Evolutionary conservation across 2,329 filamentous ascomycete genomes (phyloP), one percentile per base, ranked within the genome.

Genomic region (Phaeoacremonium minimum): DNA sequence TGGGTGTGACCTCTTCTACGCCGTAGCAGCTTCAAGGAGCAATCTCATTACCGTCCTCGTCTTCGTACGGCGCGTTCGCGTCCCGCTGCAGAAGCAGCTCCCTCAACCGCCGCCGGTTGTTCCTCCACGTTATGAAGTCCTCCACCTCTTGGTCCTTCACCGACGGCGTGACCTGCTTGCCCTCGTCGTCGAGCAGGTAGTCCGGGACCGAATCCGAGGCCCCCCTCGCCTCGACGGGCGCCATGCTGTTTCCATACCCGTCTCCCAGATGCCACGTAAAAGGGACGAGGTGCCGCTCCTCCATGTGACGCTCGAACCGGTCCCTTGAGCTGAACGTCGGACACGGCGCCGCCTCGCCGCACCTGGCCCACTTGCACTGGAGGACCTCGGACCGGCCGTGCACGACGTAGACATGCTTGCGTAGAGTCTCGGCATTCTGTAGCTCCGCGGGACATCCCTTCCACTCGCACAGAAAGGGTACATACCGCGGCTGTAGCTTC

Each of bases 401-500:
- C 4, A 80, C 63, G 12, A 66, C 46, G 14, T 56, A 50, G 12
- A 83, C 56, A 44, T 83, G 79, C 37, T 58, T 61, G 16, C 71
- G 64, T 28, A 83, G 53, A 8, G 77, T 83, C 11, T 73, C 72
- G 38, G 80, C 55, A 47, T 83, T 83, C 34, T 81, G 76, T 31
- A 83, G 60, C 55, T 81, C 73, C 4, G 78, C 78, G 18, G 63
- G 66, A 48, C 79, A 83, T 0, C 61, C 61, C 15, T 57, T 45
- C 79, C 79, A 83, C 51, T 82, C 75, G 53, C 79, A 83, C 8
- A 67, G 40, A 48, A 77, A 83, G 3, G 64, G 53, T n/a, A 66
- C 38, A 46, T 73, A 80, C 5, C 55, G 56, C 6, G 71, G 64
- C 15, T 63, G 50, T 15, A 66, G 51, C 15, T 45, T 48, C 18